Evolutionary conservation across 139 green algal genomes (phyloP).

Genomic region (Micractinium sp.): DNA sequence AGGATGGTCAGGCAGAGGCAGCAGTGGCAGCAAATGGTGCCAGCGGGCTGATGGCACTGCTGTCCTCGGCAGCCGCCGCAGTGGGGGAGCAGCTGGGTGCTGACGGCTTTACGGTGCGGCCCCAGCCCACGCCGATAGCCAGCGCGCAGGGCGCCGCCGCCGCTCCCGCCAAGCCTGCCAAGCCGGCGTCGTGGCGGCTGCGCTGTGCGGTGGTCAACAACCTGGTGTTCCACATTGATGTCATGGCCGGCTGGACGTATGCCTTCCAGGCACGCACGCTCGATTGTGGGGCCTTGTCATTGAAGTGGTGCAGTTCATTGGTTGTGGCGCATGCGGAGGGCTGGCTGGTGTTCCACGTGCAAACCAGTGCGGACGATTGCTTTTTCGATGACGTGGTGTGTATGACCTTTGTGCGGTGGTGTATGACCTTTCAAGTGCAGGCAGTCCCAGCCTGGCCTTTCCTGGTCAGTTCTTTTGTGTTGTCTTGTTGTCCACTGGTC

Average conservation of each 20-base stretch:
- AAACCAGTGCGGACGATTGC: neutral
- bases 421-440: neutral
- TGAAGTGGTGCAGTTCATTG: no score
- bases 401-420: no score
- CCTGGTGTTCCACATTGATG: slow-evolving; percentile 29
- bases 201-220: slow-evolving; percentile 29
- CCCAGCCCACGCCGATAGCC: neutral
- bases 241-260: slow-evolving; percentile 32
- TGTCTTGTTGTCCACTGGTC: neutral
- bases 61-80: neutral
- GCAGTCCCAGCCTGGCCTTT: neutral
- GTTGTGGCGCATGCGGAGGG: no score
- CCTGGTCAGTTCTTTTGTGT: neutral
- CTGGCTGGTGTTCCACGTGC: no score
- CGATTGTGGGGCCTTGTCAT: no score
- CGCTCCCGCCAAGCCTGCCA: neutral
- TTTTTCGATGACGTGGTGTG: no score
- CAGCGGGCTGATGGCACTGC: neutral
- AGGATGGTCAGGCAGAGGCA: neutral
- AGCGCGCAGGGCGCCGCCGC: neutral
- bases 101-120: neutral
- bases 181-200: neutral
- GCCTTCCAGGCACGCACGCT: slow-evolving; percentile 16
- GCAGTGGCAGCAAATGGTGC: neutral
- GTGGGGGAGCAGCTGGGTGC: slow-evolving; percentile 14